Evolutionary conservation across 2,329 filamentous ascomycete species (phyloP).

Genomic region (Tolypocladium nubicola): DNA sequence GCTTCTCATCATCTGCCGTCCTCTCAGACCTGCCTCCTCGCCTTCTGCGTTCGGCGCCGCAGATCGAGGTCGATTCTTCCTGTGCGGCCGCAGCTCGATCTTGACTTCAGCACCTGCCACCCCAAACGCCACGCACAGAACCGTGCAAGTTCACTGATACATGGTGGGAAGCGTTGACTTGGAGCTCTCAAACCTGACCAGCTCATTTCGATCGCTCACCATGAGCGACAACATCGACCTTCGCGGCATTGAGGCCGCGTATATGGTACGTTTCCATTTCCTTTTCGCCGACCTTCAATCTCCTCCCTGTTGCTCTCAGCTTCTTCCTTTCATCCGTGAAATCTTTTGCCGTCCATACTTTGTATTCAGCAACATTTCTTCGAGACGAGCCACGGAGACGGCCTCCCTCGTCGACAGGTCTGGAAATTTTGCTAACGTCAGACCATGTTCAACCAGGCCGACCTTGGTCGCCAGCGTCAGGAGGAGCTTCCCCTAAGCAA

Average conservation of each 20-base stretch:
- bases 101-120: not conserved
- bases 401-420: not conserved
- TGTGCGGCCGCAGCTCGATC: not conserved
- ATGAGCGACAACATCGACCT: not conserved
- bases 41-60: not conserved
- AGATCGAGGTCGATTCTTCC: not conserved
- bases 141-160: not conserved
- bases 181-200: not conserved
- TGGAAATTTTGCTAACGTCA: not conserved
- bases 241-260: not conserved
- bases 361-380: not conserved
- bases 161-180: not conserved
- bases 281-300: not conserved
- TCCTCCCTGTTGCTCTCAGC: not conserved
- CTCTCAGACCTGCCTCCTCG: not conserved
- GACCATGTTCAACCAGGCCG: slow-evolving; percentile 7
- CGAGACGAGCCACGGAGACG: not conserved
- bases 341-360: not conserved
- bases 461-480: slow-evolving; percentile 11
- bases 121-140: not conserved
- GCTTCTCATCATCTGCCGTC: no score
- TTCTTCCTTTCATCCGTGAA: not conserved
- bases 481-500: slow-evolving; percentile 12
- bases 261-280: not conserved
- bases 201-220: not conserved